Evolutionary conservation across 169 alveolate genomes (phyloP).

Genomic region (Plasmodium knowlesi): DNA sequence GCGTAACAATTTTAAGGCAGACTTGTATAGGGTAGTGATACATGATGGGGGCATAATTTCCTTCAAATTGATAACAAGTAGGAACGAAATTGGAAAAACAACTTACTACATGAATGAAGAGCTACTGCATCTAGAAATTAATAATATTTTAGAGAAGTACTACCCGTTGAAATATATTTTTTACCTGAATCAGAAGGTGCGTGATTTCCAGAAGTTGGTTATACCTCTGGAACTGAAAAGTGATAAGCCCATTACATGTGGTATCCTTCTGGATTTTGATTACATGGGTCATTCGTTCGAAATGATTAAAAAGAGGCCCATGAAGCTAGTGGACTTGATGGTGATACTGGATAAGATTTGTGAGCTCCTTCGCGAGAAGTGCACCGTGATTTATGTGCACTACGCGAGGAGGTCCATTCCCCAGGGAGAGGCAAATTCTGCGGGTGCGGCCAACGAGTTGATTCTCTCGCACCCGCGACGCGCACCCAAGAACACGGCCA

Average conservation of each 20-base stretch:
- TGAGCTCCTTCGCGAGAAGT: constrained; percentile 28
- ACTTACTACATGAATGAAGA: constrained; percentile 21
- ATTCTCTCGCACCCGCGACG: not conserved
- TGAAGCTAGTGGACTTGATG: constrained; percentile 9
- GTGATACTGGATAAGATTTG: constrained; percentile 17
- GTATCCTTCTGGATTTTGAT: constrained; percentile 17
- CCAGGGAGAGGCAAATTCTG: not conserved
- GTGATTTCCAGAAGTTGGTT: not conserved
- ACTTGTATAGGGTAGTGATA: constrained; percentile 3
- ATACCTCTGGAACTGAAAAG: not conserved
- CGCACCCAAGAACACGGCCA: not conserved
- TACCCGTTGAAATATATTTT: constrained; percentile 10
- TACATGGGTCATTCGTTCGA: constrained; percentile 11
- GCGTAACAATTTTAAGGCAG: not conserved
- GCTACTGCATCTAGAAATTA: not conserved
- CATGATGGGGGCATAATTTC: not conserved
- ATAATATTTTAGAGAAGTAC: not conserved
- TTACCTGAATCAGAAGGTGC: not conserved
- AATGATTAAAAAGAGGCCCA: not conserved
- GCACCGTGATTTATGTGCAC: constrained; percentile 25
- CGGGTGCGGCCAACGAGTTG: not conserved
- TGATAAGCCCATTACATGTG: constrained; percentile 13
- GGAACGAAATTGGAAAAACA: not conserved
- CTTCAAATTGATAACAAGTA: not conserved
- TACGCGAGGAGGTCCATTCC: not conserved